Conservation (phyloP, 1,284 basidiomycete genomes). For the Stereum hirsutum region DNA sequence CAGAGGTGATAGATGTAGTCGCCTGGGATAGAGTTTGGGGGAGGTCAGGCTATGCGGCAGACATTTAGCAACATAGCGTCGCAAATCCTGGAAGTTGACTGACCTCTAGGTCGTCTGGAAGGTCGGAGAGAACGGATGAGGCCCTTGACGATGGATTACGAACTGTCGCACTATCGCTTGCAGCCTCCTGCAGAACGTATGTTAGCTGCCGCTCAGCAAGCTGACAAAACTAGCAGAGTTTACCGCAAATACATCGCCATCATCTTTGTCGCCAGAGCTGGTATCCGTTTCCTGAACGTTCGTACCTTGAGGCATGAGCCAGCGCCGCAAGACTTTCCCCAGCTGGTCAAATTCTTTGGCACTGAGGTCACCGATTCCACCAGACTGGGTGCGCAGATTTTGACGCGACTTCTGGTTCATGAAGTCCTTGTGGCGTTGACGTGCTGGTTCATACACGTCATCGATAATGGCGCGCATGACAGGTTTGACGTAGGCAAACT, state of each 20-base stretch:
- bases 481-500: conserved; percentile 57
- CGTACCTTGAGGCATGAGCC: conserved; percentile 31
- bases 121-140: not conserved
- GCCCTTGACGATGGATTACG: not conserved
- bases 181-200: not conserved
- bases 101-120: not conserved
- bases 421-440: conserved; percentile 37
- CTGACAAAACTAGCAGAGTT: not conserved
- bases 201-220: not conserved
- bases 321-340: conserved; percentile 34
- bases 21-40: too few relatives aligned
- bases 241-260: not conserved
- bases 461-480: conserved; percentile 49
- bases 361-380: conserved; percentile 43
- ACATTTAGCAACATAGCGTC: too few relatives aligned
- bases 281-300: not conserved
- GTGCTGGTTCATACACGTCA: conserved; percentile 43
- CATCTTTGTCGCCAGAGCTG: not conserved
- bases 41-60: too few relatives aligned
- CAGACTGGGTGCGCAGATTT: conserved; percentile 35
- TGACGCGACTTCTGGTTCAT: conserved; percentile 46
- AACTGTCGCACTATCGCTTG: not conserved
- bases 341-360: conserved; percentile 39
- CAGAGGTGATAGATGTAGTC: too few relatives aligned
- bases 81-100: too few relatives aligned